phyloP scores from a whole-genome alignment of 1,284 basidiomycete genomes.

The Rhodotorula sp. region DNA sequence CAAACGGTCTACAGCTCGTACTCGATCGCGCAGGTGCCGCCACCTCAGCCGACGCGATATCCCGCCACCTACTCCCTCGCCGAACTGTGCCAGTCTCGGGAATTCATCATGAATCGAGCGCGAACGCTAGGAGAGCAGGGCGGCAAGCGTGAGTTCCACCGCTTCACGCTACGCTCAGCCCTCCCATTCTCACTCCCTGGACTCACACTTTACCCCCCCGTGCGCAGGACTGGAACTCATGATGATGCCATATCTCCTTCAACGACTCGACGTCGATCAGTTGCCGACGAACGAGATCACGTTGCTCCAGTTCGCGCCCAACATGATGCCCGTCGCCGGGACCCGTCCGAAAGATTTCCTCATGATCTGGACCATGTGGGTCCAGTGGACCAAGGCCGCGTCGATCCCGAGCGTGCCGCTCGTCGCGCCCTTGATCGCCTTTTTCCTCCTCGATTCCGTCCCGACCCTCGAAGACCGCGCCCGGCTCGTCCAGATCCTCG shows the following conservation, averaged over 20 bases:
- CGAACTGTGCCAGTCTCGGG: background rate
- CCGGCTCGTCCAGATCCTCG: constrained; percentile 9
- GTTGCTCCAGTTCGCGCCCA: background rate
- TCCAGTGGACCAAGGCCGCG: background rate
- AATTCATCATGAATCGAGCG: background rate
- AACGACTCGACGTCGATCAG: background rate
- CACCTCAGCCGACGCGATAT: background rate
- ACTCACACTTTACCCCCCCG: background rate
- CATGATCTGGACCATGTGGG: constrained; percentile 1
- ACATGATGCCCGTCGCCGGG: background rate
- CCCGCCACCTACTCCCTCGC: background rate
- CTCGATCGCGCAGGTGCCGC: background rate
- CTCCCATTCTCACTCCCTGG: background rate
- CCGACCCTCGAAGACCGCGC: background rate
- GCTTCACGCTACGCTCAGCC: background rate
- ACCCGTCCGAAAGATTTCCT: background rate
- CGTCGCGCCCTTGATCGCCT: constrained; percentile 4
- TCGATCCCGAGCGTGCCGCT: constrained; percentile 17
- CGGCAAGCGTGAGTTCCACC: background rate
- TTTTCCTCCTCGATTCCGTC: constrained; percentile 5
- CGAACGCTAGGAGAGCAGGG: background rate
- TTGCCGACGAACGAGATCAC: background rate
- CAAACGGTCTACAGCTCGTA: background rate
- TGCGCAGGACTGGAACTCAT: background rate
- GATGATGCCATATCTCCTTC: background rate